Percentiles rank a stretch among this genome's conserved stretches.
Conservation (phyloP, 257 asterid genomes). For the Verbena officinalis region DNA sequence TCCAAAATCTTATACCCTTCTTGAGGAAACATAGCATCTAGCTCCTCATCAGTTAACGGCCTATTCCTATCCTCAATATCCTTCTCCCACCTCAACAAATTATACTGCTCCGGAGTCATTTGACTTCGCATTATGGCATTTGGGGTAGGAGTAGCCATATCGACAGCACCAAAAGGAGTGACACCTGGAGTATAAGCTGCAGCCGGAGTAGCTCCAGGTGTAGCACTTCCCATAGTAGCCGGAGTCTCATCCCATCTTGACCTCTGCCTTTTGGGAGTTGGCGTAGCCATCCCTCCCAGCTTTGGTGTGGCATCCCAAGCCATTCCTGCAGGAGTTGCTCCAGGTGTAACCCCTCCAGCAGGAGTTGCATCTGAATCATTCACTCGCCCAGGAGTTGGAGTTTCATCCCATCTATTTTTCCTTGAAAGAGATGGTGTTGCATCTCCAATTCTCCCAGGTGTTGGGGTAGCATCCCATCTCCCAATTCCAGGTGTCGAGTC, state of each 20-base stretch:
- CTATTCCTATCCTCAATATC: slow-evolving; percentile 89
- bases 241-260: slow-evolving; percentile 99
- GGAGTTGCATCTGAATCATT: slow-evolving; percentile 89
- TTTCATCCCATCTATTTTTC: slow-evolving; percentile 94
- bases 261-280: slow-evolving; percentile 92
- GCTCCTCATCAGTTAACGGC: slow-evolving; percentile 87
- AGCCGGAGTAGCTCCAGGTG: slow-evolving; percentile 90
- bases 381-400: slow-evolving; percentile 89
- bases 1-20: slow-evolving; percentile 90
- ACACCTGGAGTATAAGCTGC: slow-evolving; percentile 86
- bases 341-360: slow-evolving; percentile 86
- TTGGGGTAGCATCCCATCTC: slow-evolving; percentile 98
- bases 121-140: slow-evolving; percentile 78
- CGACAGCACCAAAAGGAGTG: slow-evolving; percentile 79
- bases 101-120: slow-evolving; percentile 90
- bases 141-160: slow-evolving; percentile 89
- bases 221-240: slow-evolving; percentile 92
- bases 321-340: slow-evolving; percentile 95
- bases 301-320: slow-evolving; percentile 94
- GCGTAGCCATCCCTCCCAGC: slow-evolving; percentile 76
- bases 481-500: slow-evolving; percentile 92
- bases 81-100: slow-evolving; percentile 87
- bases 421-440: slow-evolving; percentile 77
- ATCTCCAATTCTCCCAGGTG: slow-evolving; percentile 91
- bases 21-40: slow-evolving; percentile 82